Evolutionary conservation across 345 rosid species (phyloP), one percentile per base, ranked within the genome.

Genomic region (Lepidium aucheri): DNA sequence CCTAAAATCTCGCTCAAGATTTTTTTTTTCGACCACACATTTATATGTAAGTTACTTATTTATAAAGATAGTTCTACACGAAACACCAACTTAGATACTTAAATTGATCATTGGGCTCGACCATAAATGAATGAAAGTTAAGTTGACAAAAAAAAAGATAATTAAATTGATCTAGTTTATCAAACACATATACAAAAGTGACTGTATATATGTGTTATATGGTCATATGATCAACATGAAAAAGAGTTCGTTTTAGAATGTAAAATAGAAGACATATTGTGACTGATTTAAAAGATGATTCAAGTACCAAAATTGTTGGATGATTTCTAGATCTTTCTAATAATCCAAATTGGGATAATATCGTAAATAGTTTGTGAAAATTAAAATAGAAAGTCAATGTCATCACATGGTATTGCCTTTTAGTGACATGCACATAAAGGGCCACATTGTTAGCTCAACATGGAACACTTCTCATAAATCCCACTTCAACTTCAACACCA

Each of bases 401-500:
- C 53, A 80, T 80, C 94, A 88, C 91, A 84, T 86, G 91, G 85
- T 59, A 73, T 40, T 81, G 91, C 70, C 77, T 64, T 63, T 76
- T 74, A 53, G 76, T 79, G 85, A 77, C 80, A 64, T 79, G 71
- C 84, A 81, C 85, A 81, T 45, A 51, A 69, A 80, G 91, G 90
- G 85, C 85, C 98, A 73, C 73, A 56, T 3, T 72, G 76, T 56
- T 72, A 32, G 60, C 71, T 72, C 66, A 58, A 56, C 59, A 63
- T 63, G 69, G 60, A 85, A 84, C 97, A 91, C 63, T 52, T 68
- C 65, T 79, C 78, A 60, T 61, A 28, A 73, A 74, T 73, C 81
- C 84, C 91, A 86, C 85, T 83, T 83, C 84, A 72, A 63, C 53
- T 74, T 75, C 61, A 76, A 74, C 85, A 86, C 91, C 84, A 75